These are phyloP conservation scores for Epichloe sp. DNA, from an alignment of 2,329 filamentous ascomycete genomes.

Conservation along the genomic window DNA sequence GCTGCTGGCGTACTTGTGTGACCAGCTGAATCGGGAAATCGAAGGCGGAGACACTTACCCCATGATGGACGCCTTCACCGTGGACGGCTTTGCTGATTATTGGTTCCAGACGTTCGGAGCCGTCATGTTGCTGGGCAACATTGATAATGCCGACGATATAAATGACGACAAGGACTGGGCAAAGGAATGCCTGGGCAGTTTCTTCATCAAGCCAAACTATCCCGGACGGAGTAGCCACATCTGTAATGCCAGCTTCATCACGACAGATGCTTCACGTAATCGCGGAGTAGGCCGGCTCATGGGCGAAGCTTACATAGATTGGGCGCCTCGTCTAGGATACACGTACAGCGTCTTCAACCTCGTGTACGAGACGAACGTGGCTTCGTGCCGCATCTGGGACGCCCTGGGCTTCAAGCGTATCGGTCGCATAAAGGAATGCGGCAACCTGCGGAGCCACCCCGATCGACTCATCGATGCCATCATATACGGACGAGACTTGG, in stretches of 20 bases:
- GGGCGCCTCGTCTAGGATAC: slow-evolving; percentile 71
- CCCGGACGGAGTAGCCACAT: slow-evolving; percentile 82
- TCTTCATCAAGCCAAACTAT: slow-evolving; percentile 92
- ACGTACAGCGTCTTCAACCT: slow-evolving; percentile 90
- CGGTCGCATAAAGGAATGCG: slow-evolving; percentile 63
- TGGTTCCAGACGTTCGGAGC: slow-evolving; percentile 89
- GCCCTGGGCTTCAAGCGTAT: slow-evolving; percentile 86
- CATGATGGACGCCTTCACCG: slow-evolving; percentile 63
- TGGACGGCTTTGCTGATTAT: slow-evolving; percentile 66
- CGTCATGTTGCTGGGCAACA: slow-evolving; percentile 72
- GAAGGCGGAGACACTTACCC: slow-evolving; percentile 87
- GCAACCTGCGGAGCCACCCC: slow-evolving; percentile 55
- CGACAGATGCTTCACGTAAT: slow-evolving; percentile 59
- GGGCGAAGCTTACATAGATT: slow-evolving; percentile 66
- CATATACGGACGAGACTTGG: slow-evolving; percentile 59
- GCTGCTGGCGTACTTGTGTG: slow-evolving; percentile 63
- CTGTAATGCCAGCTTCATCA: slow-evolving; percentile 72
- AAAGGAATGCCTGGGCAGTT: slow-evolving; percentile 72
- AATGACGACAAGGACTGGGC: slow-evolving; percentile 58
- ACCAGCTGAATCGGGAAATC: slow-evolving; percentile 81
- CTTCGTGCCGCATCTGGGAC: slow-evolving; percentile 84
- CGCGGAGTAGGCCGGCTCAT: slow-evolving; percentile 63
- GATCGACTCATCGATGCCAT: slow-evolving; percentile 61
- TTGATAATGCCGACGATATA: slow-evolving; percentile 48
- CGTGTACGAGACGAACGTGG: slow-evolving; percentile 87